Percentiles rank a stretch among this genome's conserved stretches.
Conservation (phyloP, 2,329 filamentous ascomycete genomes). For the Helotiales sp. region DNA sequence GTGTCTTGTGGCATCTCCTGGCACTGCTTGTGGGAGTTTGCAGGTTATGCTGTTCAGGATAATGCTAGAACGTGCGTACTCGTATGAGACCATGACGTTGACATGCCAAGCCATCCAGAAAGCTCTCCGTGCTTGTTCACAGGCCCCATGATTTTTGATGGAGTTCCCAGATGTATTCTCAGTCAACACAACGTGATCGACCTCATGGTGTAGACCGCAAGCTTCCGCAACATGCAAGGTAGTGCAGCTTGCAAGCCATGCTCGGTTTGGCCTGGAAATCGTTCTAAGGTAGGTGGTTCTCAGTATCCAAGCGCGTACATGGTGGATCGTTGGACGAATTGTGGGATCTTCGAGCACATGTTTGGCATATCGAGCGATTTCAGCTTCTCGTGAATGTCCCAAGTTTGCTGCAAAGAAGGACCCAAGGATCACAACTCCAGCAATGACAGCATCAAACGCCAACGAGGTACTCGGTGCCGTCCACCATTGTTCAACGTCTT, state of each 20-base stretch:
- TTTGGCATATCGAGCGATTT: slow-evolving; percentile 25
- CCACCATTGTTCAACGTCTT: slow-evolving; percentile 34
- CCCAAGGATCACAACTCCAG: slow-evolving; percentile 35
- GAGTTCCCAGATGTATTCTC: background rate
- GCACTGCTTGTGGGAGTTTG: background rate
- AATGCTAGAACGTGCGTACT: slow-evolving; percentile 36
- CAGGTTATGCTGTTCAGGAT: slow-evolving; percentile 27
- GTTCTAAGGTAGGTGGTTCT: slow-evolving; percentile 25
- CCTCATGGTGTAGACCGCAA: slow-evolving; percentile 27
- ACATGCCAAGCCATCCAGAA: slow-evolving; percentile 34
- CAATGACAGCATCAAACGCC: slow-evolving; percentile 37
- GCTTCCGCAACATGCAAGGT: slow-evolving; percentile 29
- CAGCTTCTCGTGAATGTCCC: slow-evolving; percentile 28
- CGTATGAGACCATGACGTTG: slow-evolving; percentile 36
- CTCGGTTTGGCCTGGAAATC: slow-evolving; percentile 25
- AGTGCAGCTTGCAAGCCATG: slow-evolving; percentile 28
- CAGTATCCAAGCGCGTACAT: slow-evolving; percentile 24
- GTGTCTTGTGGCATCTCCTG: slow-evolving; percentile 4
- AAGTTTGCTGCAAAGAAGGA: slow-evolving; percentile 35
- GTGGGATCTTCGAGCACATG: slow-evolving; percentile 24
- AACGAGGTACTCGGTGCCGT: slow-evolving; percentile 25
- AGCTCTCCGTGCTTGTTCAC: slow-evolving; percentile 28
- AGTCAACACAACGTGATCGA: slow-evolving; percentile 29
- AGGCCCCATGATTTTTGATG: slow-evolving; percentile 5
- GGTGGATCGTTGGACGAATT: slow-evolving; percentile 24